phyloP scores from a whole-genome alignment of 2,329 filamentous ascomycete genomes.

The Dactylellina sp. region DNA sequence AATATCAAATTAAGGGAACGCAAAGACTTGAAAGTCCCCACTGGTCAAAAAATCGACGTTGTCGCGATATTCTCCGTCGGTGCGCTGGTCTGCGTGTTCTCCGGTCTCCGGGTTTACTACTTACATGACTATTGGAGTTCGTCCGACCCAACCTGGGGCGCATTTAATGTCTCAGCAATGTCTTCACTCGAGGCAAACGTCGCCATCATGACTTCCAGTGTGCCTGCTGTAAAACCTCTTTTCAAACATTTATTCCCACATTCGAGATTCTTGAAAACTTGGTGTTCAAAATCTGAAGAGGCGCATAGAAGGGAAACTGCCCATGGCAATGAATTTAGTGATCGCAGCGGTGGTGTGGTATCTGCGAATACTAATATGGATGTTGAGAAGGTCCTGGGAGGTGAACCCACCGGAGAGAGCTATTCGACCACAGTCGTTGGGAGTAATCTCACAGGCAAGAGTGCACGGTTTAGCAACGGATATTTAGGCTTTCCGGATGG shows the following conservation, averaged over 20 bases:
- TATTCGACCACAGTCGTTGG: conserved; percentile 17
- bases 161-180: conserved; percentile 40
- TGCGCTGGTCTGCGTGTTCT: conserved; percentile 45
- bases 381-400: conserved; percentile 11
- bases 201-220: conserved; percentile 49
- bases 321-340: neutral
- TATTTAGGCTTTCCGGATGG: conserved; percentile 46
- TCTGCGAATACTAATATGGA: neutral
- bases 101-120: conserved; percentile 32
- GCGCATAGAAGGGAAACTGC: neutral
- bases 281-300: conserved; percentile 1
- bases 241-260: conserved; percentile 30
- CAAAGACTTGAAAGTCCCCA: conserved; percentile 32
- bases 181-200: conserved; percentile 52
- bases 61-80: conserved; percentile 39
- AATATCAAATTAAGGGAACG: neutral
- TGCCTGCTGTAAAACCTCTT: conserved; percentile 46
- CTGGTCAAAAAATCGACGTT: conserved; percentile 41
- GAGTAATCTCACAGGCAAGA: conserved; percentile 8
- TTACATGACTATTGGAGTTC: conserved; percentile 45
- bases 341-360: neutral
- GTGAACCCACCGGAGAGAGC: conserved; percentile 5
- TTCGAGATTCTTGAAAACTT: conserved; percentile 15
- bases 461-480: conserved; percentile 27
- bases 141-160: conserved; percentile 46